A percentile compares a stretch with the other conserved stretches of the same genome.
phyloP scores from a whole-genome alignment of 805 yeast species.

The Yamadazyma tumulicola region DNA sequence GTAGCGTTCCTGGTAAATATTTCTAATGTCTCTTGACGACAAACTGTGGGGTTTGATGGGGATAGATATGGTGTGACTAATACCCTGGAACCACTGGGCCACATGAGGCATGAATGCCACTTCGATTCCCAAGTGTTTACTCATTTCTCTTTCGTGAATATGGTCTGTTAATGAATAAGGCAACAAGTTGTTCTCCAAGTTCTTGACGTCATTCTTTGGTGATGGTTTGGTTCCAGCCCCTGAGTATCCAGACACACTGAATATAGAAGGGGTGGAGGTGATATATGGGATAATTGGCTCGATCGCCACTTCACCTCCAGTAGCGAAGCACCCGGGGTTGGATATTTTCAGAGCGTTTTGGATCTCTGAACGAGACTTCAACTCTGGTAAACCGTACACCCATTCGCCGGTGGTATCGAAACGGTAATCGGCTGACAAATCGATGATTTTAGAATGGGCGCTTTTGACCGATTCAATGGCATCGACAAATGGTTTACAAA shows the following conservation, averaged over 20 bases:
- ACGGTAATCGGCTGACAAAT: constrained; percentile 93
- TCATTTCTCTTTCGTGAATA: constrained; percentile 92
- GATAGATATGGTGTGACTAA: constrained; percentile 84
- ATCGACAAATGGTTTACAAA: constrained; percentile 82
- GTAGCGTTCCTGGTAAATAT: constrained; percentile 83
- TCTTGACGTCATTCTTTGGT: constrained; percentile 82
- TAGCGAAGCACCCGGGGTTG: constrained; percentile 99
- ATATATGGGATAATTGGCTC: constrained; percentile 75
- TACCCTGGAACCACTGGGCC: constrained; percentile 99
- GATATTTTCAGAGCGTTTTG: constrained; percentile 76
- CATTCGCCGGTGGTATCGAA: constrained; percentile 86
- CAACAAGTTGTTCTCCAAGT: constrained; percentile 76
- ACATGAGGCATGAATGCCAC: constrained; percentile 96
- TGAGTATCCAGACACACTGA: constrained; percentile 97
- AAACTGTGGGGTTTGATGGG: constrained; percentile 69
- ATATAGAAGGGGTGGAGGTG: constrained; percentile 74
- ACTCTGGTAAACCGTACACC: constrained; percentile 95
- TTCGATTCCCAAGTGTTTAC: constrained; percentile 67
- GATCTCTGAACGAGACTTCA: constrained; percentile 64
- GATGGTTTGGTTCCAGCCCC: constrained; percentile 99
- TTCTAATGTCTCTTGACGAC: constrained; percentile 78
- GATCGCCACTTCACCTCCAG: constrained; percentile 89
- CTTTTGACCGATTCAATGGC: constrained; percentile 65
- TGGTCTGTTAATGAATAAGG: constrained; percentile 97
- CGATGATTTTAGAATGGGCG: constrained; percentile 79